Evolutionary conservation across 495 filamentous ascomycete genomes (phyloP), one percentile per base, ranked within the genome.

Genomic region (Paragyromitra xinjiangensis): DNA sequence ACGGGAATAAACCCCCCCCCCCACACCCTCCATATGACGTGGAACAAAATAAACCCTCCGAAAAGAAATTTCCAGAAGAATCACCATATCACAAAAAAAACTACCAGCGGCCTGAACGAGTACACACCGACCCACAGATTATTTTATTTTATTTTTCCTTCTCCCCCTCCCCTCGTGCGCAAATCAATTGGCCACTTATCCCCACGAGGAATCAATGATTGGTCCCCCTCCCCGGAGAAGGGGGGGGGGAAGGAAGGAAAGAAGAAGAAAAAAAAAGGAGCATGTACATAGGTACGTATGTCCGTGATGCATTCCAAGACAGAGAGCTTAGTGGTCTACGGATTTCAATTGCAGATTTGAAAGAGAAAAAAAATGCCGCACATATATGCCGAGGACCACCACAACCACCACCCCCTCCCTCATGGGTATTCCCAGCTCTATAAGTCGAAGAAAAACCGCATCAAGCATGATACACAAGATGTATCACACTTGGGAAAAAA

Each of bases 391-490:
- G 73, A 66, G 83, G 82, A 84, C 80, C 81, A 73, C 11, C 44
- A 16, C 44, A 16, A 12, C 8, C 8, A 16, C 44, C 44, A 24
- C 29, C 50, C 48, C 0, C 26, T 44, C 61, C 71, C 56, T 40
- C 73, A 71, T 76, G 68, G 67, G 26, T 71, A 39, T 53, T 65
- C 56, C 73, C 64, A 34, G 40, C 2, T 44, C 51, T 44, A 44
- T 22, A 48, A 71, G 39, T 42, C 29, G 59, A 80, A 50, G 68
- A 22, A 48, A 34, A 34, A 19, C 66, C 51, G 45, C 61, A 64
- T 34, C 59, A 71, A 82, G 59, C 74, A 75, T 81, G 81, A 82
- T 82, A 73, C 77, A 80, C 77, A 56, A 53, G 59, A 83, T 78
- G 73, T 74, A 84, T 81, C 67, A 75, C 37, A 34, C 62, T 37